phyloP scores from a whole-genome alignment of 2,329 filamentous ascomycete species.

The Cephalotrichum gorgonifer region DNA sequence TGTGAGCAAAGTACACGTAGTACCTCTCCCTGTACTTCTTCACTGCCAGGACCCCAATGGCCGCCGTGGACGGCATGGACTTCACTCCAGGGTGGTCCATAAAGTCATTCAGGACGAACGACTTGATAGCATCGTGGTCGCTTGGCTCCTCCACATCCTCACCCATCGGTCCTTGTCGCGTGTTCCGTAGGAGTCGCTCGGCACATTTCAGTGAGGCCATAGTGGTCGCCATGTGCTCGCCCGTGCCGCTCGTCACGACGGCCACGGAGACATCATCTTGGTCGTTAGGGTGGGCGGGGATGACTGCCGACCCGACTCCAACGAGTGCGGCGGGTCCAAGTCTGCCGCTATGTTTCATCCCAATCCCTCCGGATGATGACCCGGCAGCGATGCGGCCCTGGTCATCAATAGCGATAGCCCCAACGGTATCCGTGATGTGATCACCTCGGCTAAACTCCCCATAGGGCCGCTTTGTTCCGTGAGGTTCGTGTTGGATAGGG shows the following conservation, averaged over 20 bases:
- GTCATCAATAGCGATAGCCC: conserved; percentile 84
- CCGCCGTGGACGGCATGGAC: conserved; percentile 69
- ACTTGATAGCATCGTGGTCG: conserved; percentile 63
- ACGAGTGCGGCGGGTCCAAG: conserved; percentile 89
- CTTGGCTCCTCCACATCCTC: conserved; percentile 57
- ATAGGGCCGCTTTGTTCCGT: background rate
- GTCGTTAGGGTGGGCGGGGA: conserved; percentile 67
- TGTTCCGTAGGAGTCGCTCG: conserved; percentile 68
- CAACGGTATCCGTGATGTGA: conserved; percentile 82
- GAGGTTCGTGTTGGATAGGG: background rate
- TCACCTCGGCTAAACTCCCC: conserved; percentile 21
- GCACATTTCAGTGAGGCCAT: conserved; percentile 83
- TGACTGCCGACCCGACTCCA: conserved; percentile 79
- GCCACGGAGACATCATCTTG: conserved; percentile 61
- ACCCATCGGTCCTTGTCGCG: conserved; percentile 49
- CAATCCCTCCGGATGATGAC: conserved; percentile 93
- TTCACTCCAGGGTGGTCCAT: conserved; percentile 82
- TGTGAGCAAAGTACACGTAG: conserved; percentile 89
- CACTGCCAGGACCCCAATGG: conserved; percentile 82
- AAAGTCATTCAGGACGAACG: conserved; percentile 81
- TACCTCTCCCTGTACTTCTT: conserved; percentile 72
- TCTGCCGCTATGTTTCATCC: conserved; percentile 92
- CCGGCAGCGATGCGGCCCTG: conserved; percentile 84
- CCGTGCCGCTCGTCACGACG: conserved; percentile 84
- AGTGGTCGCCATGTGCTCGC: conserved; percentile 95